Conservation (phyloP, 1,284 basidiomycete genomes). For the Cutaneotrichosporon cutaneum region DNA sequence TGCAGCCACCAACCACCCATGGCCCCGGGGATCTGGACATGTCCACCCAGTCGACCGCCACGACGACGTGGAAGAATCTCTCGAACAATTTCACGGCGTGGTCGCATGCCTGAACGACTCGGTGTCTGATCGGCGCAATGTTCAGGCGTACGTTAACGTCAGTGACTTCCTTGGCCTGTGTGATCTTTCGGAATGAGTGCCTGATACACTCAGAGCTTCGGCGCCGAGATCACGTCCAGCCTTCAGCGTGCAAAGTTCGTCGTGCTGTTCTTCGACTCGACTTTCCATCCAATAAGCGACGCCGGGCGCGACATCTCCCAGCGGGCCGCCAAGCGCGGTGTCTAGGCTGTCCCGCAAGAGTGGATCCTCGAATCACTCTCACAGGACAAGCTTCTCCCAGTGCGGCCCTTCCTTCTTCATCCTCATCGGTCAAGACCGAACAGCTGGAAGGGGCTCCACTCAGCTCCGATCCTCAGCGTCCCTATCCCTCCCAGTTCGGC, state of each 20-base stretch:
- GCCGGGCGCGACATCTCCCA: not conserved
- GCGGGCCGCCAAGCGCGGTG: not conserved
- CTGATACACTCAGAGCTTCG: not conserved
- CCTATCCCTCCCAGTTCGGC: not conserved
- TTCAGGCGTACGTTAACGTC: too few species aligned
- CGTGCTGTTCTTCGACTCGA: not conserved
- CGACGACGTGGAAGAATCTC: too few species aligned
- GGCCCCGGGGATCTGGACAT: too few species aligned
- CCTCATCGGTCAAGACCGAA: not conserved
- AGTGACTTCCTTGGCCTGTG: too few species aligned
- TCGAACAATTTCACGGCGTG: too few species aligned
- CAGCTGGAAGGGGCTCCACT: not conserved
- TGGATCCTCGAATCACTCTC: not conserved
- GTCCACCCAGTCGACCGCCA: too few species aligned
- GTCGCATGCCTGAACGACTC: too few species aligned
- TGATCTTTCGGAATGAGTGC: too few species aligned
- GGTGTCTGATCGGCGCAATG: too few species aligned
- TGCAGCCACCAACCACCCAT: too few species aligned
- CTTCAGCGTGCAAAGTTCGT: not conserved
- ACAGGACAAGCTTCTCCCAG: not conserved
- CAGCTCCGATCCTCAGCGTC: not conserved
- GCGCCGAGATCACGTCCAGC: not conserved
- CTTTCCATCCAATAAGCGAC: not conserved
- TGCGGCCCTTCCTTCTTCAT: not conserved
- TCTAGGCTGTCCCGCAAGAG: not conserved